Conservation (phyloP, 2,329 filamentous ascomycete species). For the Monosporascus cannonballus region DNA sequence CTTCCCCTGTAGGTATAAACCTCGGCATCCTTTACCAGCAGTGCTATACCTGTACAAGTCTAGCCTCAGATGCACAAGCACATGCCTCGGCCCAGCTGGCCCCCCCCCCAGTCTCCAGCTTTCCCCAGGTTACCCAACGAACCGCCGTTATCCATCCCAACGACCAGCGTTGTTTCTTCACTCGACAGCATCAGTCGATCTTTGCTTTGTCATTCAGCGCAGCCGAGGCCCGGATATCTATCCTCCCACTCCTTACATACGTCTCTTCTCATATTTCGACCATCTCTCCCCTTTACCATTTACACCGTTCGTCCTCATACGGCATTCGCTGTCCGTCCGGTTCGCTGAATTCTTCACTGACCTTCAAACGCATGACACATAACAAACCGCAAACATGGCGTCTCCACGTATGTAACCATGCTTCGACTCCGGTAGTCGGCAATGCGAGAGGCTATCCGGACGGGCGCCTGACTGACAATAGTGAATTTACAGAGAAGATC, state of each 20-base stretch:
- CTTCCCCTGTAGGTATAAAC: no score
- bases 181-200: no score
- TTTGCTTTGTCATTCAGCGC: background rate
- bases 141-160: background rate
- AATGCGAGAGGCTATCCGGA: no score
- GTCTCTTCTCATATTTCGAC: background rate
- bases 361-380: background rate
- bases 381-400: constrained; percentile 21
- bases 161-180: background rate
- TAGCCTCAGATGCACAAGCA: background rate
- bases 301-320: background rate
- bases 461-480: constrained; percentile 11
- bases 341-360: no score
- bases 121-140: background rate
- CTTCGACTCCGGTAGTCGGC: constrained; percentile 1
- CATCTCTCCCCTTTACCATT: background rate
- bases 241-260: background rate
- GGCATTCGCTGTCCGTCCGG: background rate
- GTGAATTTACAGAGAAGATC: constrained; percentile 62
- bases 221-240: background rate
- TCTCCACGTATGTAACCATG: constrained; percentile 23
- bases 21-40: no score
- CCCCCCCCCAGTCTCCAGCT: background rate
- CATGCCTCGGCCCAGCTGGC: background rate
- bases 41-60: no score